A percentile compares a stretch with the other conserved stretches of the same genome.
Evolutionary conservation across 1,284 basidiomycete genomes (phyloP).

Genomic region (Rhodotorula sp.): DNA sequence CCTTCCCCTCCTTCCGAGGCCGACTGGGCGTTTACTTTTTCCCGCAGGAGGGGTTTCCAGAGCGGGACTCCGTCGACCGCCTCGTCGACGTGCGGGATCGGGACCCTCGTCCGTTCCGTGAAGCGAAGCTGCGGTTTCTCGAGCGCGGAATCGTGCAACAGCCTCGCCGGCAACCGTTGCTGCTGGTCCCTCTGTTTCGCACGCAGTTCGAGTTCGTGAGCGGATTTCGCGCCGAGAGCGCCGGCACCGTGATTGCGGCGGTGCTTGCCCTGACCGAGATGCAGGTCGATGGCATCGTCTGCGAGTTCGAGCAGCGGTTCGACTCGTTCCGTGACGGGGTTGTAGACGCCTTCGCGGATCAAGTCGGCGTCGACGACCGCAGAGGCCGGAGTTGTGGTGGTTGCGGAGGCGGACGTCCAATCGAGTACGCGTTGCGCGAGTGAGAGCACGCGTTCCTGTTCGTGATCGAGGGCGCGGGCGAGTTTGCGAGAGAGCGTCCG

Average conservation of each 20-base stretch:
- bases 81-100: slow-evolving; percentile 58
- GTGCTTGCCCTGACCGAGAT: slow-evolving; percentile 37
- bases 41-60: slow-evolving; percentile 22
- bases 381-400: not conserved
- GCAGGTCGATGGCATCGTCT: slow-evolving; percentile 38
- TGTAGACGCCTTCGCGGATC: slow-evolving; percentile 73
- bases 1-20: slow-evolving; percentile 5
- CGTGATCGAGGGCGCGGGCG: slow-evolving; percentile 33
- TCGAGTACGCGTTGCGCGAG: slow-evolving; percentile 65
- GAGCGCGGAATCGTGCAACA: slow-evolving; percentile 37
- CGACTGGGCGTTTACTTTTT: slow-evolving; percentile 11
- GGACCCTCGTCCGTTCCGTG: slow-evolving; percentile 58
- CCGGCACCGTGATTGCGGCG: slow-evolving; percentile 2
- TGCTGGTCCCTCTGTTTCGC: not conserved
- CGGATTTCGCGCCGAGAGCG: slow-evolving; percentile 16
- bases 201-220: slow-evolving; percentile 5
- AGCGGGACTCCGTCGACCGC: slow-evolving; percentile 65
- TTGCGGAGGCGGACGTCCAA: slow-evolving; percentile 49
- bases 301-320: slow-evolving; percentile 82
- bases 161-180: slow-evolving; percentile 23
- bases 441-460: slow-evolving; percentile 48
- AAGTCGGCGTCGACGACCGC: slow-evolving; percentile 64
- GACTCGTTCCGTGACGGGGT: slow-evolving; percentile 73
- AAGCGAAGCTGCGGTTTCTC: slow-evolving; percentile 76
- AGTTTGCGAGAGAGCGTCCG: slow-evolving; percentile 41